phyloP scores from a whole-genome alignment of 495 filamentous ascomycete genomes.

The Clavariopsis aquatica region DNA sequence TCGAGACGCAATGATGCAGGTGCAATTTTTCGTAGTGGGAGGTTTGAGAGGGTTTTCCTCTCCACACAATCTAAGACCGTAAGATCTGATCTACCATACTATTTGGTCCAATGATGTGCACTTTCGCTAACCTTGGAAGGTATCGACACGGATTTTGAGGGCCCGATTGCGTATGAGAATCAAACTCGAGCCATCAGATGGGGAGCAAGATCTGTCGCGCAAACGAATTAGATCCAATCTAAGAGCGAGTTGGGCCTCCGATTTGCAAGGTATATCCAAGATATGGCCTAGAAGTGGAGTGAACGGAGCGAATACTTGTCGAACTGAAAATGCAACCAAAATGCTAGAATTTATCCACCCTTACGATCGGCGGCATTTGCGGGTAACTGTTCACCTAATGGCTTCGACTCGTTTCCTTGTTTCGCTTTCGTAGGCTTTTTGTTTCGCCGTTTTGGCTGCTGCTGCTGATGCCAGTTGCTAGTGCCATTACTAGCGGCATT shows the following conservation, averaged over 20 bases:
- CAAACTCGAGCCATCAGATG: background rate
- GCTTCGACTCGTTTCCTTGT: slow-evolving; percentile 14
- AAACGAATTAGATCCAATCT: background rate
- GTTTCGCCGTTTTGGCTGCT: slow-evolving; percentile 38
- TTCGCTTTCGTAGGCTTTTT: slow-evolving; percentile 32
- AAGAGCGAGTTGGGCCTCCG: background rate
- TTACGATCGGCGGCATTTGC: slow-evolving; percentile 48
- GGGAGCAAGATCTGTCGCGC: background rate
- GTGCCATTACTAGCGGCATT: slow-evolving; percentile 6
- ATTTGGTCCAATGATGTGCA: background rate
- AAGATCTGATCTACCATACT: background rate
- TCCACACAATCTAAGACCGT: background rate
- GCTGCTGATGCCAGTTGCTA: slow-evolving; percentile 27
- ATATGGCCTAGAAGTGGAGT: background rate
- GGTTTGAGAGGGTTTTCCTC: too few relatives aligned
- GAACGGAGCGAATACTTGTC: background rate
- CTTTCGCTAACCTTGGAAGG: background rate
- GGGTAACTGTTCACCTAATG: slow-evolving; percentile 42
- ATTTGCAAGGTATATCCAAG: slow-evolving; percentile 3
- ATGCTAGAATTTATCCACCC: slow-evolving; percentile 42
- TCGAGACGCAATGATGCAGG: background rate
- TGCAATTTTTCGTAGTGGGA: background rate
- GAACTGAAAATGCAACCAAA: background rate
- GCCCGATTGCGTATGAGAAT: background rate
- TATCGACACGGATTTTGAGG: background rate